phyloP scores from a whole-genome alignment of 1,284 basidiomycete genomes.

The Tremellales sp. region DNA sequence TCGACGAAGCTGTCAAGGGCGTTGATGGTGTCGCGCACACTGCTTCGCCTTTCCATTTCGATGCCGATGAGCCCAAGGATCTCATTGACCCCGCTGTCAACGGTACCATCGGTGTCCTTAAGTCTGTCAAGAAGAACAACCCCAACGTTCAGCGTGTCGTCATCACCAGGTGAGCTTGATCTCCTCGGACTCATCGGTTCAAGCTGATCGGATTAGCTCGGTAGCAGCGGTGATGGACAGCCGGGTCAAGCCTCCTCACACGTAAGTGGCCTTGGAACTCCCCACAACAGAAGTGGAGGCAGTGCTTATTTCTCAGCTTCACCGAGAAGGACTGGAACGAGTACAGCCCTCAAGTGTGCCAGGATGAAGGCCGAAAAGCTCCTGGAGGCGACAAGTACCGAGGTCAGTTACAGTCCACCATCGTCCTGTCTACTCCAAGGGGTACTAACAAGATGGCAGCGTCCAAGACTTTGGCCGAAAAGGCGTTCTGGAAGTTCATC shows the following conservation, averaged over 20 bases:
- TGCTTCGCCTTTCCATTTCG: conserved; percentile 33
- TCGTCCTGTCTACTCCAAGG: not conserved
- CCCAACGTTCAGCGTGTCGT: conserved; percentile 61
- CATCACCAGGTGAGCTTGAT: conserved; percentile 49
- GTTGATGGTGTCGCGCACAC: conserved; percentile 56
- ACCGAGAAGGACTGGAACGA: conserved; percentile 63
- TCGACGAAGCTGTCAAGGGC: conserved; percentile 65
- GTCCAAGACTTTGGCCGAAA: conserved; percentile 65
- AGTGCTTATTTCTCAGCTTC: conserved; percentile 15
- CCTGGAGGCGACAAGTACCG: conserved; percentile 42
- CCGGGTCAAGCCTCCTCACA: conserved; percentile 13
- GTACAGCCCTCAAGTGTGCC: conserved; percentile 54
- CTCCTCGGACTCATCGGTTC: not conserved
- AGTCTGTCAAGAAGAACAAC: conserved; percentile 56
- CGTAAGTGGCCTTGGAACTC: conserved; percentile 1
- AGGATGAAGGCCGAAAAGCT: conserved; percentile 56
- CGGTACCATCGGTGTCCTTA: conserved; percentile 59
- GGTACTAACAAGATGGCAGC: conserved; percentile 9
- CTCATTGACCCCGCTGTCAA: conserved; percentile 61
- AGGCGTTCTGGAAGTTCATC: conserved; percentile 54
- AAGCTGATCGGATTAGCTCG: conserved; percentile 49
- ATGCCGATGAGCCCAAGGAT: conserved; percentile 47
- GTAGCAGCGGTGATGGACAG: conserved; percentile 52
- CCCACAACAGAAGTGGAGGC: not conserved
- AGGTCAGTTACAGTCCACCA: not conserved